A percentile compares a stretch with the other conserved stretches of the same genome.
These are phyloP conservation scores for Metarhizium robertsii DNA, from an alignment of 2,329 filamentous ascomycete genomes.

Conservation along the genomic window DNA sequence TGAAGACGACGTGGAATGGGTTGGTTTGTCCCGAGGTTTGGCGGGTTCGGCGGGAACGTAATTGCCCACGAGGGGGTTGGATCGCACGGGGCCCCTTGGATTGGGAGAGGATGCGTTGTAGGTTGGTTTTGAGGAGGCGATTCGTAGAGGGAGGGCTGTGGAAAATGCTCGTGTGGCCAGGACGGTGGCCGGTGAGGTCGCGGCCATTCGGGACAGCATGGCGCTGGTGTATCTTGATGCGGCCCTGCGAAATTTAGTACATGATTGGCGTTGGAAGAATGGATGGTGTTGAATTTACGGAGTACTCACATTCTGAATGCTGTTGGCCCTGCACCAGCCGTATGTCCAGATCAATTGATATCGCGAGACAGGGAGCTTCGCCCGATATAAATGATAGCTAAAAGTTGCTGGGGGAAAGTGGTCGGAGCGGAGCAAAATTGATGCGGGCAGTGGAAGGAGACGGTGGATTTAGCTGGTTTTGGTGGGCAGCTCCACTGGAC, in stretches of 20 bases:
- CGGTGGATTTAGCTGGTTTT: neutral
- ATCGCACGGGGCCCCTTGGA: slow-evolving; percentile 8
- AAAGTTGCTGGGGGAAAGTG: neutral
- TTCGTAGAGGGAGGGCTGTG: slow-evolving; percentile 20
- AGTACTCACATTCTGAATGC: slow-evolving; percentile 12
- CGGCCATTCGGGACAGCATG: slow-evolving; percentile 20
- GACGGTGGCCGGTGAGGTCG: slow-evolving; percentile 12
- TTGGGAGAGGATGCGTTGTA: neutral
- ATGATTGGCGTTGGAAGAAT: neutral
- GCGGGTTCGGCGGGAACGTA: slow-evolving; percentile 9
- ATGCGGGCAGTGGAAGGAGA: slow-evolving; percentile 10
- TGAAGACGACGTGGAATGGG: neutral
- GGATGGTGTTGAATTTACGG: neutral
- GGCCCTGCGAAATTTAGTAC: slow-evolving; percentile 13
- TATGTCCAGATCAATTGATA: neutral
- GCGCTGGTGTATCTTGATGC: slow-evolving; percentile 18
- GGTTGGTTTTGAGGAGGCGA: slow-evolving; percentile 7
- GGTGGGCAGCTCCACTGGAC: neutral
- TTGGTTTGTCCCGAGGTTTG: neutral
- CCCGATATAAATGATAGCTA: neutral
- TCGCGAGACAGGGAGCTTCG: neutral
- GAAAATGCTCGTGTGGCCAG: slow-evolving; percentile 19
- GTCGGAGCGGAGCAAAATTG: slow-evolving; percentile 20
- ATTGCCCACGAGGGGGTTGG: slow-evolving; percentile 24
- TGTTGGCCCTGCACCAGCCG: neutral